phyloP scores from a whole-genome alignment of 768 basidiomycete genomes.

The Rhodosporidiobolus odoratus region DNA sequence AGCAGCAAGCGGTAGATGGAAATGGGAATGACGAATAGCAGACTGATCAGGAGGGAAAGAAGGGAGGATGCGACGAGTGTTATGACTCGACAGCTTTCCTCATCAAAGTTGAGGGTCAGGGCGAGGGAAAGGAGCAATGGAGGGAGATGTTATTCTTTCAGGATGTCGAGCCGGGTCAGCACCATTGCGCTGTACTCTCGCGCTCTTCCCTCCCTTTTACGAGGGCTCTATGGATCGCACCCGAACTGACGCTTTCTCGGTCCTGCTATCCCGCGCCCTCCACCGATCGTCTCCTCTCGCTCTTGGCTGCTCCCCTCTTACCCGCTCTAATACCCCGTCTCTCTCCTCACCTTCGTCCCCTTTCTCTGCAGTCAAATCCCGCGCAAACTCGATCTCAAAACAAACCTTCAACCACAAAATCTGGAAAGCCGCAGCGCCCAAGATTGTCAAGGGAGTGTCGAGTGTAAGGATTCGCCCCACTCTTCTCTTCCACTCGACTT shows the following conservation, averaged over 20 bases:
- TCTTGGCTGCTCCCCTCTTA: constrained; percentile 11
- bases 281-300: too few relatives aligned
- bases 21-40: too few relatives aligned
- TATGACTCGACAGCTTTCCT: constrained; percentile 85
- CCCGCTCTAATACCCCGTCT: neutral
- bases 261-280: too few relatives aligned
- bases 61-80: constrained; percentile 27
- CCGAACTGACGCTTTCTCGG: too few relatives aligned
- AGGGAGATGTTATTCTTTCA: constrained; percentile 89
- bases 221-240: too few relatives aligned
- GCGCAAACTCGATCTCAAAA: constrained; percentile 58
- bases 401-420: constrained; percentile 62
- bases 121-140: too few relatives aligned
- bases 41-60: too few relatives aligned
- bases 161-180: constrained; percentile 68
- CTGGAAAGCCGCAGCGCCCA: constrained; percentile 75
- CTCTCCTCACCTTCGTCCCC: neutral
- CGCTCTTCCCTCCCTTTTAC: constrained; percentile 7
- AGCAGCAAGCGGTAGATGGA: too few relatives aligned
- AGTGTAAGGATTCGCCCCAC: too few relatives aligned
- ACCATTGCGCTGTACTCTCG: too few relatives aligned
- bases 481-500: too few relatives aligned
- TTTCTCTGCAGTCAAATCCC: neutral
- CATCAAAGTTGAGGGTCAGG: constrained; percentile 56
- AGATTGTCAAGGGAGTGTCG: too few relatives aligned